Percentiles rank a stretch among this genome's conserved stretches.
Evolutionary conservation across 371 early-diverging fungal genomes (phyloP).

Genomic region (Dichotomocladium elegans): DNA sequence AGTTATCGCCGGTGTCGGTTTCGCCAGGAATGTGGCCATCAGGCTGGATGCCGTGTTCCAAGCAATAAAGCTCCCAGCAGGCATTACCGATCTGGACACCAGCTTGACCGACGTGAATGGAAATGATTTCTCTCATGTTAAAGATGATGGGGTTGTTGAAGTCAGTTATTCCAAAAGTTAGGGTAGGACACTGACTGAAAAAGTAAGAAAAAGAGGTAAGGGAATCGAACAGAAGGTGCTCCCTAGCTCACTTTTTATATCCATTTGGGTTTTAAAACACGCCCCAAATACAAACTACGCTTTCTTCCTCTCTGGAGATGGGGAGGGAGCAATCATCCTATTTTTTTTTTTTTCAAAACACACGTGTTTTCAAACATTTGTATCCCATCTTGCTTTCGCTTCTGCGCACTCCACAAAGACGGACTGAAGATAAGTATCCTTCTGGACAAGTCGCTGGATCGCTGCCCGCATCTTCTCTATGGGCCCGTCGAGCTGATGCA

Average conservation of each 20-base stretch:
- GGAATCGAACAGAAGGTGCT: too few relatives aligned
- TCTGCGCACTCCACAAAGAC: slow-evolving; percentile 3
- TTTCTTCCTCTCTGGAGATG: too few relatives aligned
- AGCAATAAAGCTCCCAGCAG: slow-evolving; percentile 98
- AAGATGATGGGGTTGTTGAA: neutral
- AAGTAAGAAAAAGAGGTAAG: too few relatives aligned
- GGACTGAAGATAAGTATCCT: slow-evolving; percentile 1
- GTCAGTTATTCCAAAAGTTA: slow-evolving; percentile 12
- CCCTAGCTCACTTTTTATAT: too few relatives aligned
- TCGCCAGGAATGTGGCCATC: slow-evolving; percentile 77
- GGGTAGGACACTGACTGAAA: slow-evolving; percentile 17
- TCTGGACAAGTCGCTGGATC: slow-evolving; percentile 18
- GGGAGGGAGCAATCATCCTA: neutral
- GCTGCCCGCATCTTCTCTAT: slow-evolving; percentile 29
- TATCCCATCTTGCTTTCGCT: too few relatives aligned
- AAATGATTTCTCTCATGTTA: slow-evolving; percentile 96
- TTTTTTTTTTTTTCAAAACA: too few relatives aligned
- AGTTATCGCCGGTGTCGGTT: slow-evolving; percentile 2
- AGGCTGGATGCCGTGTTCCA: slow-evolving; percentile 90
- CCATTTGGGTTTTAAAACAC: too few relatives aligned
- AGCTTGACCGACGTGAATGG: slow-evolving; percentile 90
- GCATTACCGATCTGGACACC: slow-evolving; percentile 99
- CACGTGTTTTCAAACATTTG: too few relatives aligned
- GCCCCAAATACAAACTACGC: too few relatives aligned
- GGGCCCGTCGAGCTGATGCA: slow-evolving; percentile 36